Base-by-base conservation (phyloP, 2,329 filamentous ascomycete genomes). In the Beauveria australis region DNA sequence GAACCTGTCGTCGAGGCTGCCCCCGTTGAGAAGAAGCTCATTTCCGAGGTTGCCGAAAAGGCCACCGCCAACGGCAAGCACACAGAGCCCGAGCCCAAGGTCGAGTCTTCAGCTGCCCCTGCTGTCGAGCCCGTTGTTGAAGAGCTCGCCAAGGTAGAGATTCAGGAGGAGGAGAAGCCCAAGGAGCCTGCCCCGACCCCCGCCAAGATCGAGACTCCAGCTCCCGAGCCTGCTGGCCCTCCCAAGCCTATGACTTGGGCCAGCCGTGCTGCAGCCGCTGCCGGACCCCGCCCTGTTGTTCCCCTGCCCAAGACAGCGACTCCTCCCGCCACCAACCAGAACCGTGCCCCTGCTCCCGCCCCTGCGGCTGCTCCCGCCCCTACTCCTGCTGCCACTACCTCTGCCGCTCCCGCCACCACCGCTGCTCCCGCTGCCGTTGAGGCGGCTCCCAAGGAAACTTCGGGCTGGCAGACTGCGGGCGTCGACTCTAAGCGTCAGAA, bases 401-500 rank as follows among this genome's bases (percentile, higher is more conserved):
- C 75, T 48, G 64, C 75, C 37, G 65, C 78, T 41, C 65, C 76
- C 49, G 73, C 81, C 57, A 62, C 76, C n/a, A 68, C 75, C 30
- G 28, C 63, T 30, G 26, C 66, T 41, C 18, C 49, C 22, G 8
- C 75, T 53, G 64, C 74, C 49, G 30, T 75, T 52, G 67, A 78
- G 53, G 65, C 76, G 54, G 48, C 46, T 24, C 68, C 67, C 65
- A 86, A 81, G 80, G 83, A 89, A 63, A 53, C 63, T 12, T 64
- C 75, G 43, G 78, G 79, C 62, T 99, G 94, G 94, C 93, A 96
- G 75, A 93, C 89, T 53, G 93, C 90, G 60, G 88, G 88, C 61
- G 83, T 86, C 60, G 89, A 96, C 74, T 88, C 88, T 68, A 94
- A 94, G 81, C 87, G 91, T 71, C 90, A 94, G 73, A 88, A 87